These are phyloP conservation scores for Santalum album DNA, from an alignment of 164 flowering plant genomes.

Conservation along the genomic window DNA sequence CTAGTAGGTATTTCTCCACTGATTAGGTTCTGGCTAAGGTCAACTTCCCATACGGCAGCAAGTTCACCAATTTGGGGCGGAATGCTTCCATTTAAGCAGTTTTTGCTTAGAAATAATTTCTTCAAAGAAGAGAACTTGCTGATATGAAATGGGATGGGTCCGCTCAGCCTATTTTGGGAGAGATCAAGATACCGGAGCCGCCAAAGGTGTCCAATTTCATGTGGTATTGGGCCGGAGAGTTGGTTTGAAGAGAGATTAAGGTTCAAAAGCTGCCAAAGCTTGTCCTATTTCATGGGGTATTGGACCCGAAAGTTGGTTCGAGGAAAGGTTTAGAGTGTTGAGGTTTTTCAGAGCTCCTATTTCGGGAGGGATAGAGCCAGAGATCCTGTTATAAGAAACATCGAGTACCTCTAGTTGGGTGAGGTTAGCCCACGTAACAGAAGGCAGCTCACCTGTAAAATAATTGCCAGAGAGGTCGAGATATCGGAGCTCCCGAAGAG, in stretches of 20 bases:
- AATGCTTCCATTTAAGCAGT: not conserved
- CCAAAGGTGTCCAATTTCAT: not conserved
- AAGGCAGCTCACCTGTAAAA: conserved; percentile 1
- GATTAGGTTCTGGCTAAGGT: not conserved
- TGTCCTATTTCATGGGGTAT: not conserved
- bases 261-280: not conserved
- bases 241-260: not conserved
- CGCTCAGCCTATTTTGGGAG: not conserved
- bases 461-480: not conserved
- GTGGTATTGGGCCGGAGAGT: not conserved
- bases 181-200: not conserved
- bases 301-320: not conserved
- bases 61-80: not conserved
- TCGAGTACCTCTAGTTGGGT: conserved; percentile 1
- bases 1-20: not conserved
- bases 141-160: not conserved
- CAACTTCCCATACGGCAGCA: not conserved
- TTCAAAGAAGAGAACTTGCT: not conserved
- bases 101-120: not conserved
- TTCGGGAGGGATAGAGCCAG: not conserved
- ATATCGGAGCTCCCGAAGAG: not conserved
- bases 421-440: not conserved
- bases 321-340: too few relatives aligned
- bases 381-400: not conserved
- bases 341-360: not conserved